Conservation (phyloP, 176 grass and related monocot species). For the Luzula sylvatica region DNA sequence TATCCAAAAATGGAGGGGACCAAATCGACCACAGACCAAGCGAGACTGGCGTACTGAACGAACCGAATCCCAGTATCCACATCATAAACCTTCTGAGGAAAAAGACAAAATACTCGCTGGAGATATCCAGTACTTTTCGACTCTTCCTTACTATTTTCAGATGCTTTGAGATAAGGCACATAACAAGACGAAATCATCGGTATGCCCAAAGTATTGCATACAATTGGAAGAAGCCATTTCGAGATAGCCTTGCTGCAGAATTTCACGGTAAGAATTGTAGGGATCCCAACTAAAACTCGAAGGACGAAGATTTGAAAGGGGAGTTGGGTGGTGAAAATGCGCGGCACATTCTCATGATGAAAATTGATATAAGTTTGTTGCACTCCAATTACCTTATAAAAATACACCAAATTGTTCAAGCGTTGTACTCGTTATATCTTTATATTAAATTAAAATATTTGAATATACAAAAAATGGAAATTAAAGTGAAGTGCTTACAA, state of each 20-base stretch:
- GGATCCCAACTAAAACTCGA: conserved; percentile 59
- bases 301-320: conserved; percentile 30
- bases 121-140: conserved; percentile 38
- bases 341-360: conserved; percentile 47
- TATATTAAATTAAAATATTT: no score
- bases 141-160: conserved; percentile 26
- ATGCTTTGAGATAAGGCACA: conserved; percentile 53
- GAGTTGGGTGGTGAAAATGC: conserved; percentile 47
- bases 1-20: conserved; percentile 62
- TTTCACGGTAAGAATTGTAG: conserved; percentile 72
- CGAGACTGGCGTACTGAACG: conserved; percentile 74
- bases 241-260: conserved; percentile 92
- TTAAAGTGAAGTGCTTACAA: conserved; percentile 45
- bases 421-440: no score
- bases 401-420: no score
- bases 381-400: conserved; percentile 57
- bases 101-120: conserved; percentile 43
- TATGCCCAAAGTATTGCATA: conserved; percentile 80
- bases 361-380: conserved; percentile 84
- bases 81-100: conserved; percentile 69
- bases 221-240: conserved; percentile 78
- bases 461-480: not conserved
- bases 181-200: conserved; percentile 80
- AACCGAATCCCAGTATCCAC: conserved; percentile 95
- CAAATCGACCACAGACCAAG: conserved; percentile 90